Base-by-base conservation (phyloP, 2,329 filamentous ascomycete species). In the Nothophoma quercina region DNA sequence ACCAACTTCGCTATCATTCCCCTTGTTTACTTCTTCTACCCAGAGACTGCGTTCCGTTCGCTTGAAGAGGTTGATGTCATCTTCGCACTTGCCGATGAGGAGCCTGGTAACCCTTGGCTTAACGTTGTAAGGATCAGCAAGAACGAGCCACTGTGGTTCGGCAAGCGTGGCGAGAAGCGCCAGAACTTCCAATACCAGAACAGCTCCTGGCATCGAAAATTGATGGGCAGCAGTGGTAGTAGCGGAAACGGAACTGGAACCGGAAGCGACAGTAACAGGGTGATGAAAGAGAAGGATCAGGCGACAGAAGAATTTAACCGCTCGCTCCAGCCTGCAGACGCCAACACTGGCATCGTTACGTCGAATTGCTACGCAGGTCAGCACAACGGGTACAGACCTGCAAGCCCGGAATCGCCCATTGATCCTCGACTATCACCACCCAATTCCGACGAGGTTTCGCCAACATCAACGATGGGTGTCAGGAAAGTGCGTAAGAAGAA, bases 21-120 rank as follows among this genome's bases (percentile, higher is more conserved):
- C 0, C 72, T 81, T 2, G 77, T 82, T 42, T 85, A 83, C 71
- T 82, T 83, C 71, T 82, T 85, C 75, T 85, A 84, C 64, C 84
- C 83, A 0, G 84, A 85, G 63, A 86, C 83, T 7, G 82, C 82
- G 9, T 81, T 79, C 56, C 79, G 61, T 32, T 73, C 71, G 1
- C 66, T 89, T 25, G 87, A 90, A 70, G 87, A 89, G 70, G 87
- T 90, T 68, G 87, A 90, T 65, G 79, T 83, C 39, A 85, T 90
- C 60, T 87, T 88, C 75, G 76, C 76, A 60, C 53, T 69, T 10
- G 67, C 67, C 73, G 79, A 81, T 58, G 81, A 84, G 56, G 78
- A 78, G 0, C 70, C 68, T n/a, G 65, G 67, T 1, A 81, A 76
- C 13, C 71, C 82, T 56, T 81, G 68, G 68, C 57, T 82, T 51